Base-by-base conservation (phyloP, 169 alveolate species). In the Amoebophrya sp. region DNA sequence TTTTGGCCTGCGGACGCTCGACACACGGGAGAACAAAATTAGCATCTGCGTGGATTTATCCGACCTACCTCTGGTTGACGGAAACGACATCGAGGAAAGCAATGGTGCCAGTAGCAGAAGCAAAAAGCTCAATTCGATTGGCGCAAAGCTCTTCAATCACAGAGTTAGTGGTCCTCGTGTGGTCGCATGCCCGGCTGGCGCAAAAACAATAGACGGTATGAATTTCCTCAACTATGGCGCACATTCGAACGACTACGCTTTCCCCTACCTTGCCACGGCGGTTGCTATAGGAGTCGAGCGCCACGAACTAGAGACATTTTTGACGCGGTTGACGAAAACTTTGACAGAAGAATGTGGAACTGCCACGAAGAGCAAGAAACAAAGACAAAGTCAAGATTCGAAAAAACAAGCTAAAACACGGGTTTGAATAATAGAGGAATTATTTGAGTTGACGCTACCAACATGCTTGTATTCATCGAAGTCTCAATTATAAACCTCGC, bases 41-140 rank as follows among this genome's bases (percentile, higher is more conserved):
- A 53, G 89, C 92, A 47, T 54, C 53, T 76, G 89, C 40, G 41
- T 90, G 39, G 92, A 90, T 36, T 41, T 90, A 10, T 90, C 92
- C 0, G 65, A 47, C 65, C 29, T 47, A 6, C 65, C 65, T 6
- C 29, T 6, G 18, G 65, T 6, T 12, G 65, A 47, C 18, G 65
- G 65, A 6, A 18, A 6, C 29, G 18, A 12, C 6, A 18, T 47
- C 65, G 65, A 6, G 18, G 65, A 47, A 47, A 18, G 29, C 6
- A 18, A 47, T 6, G 18, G 18, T 6, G 18, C 6, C 29, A 6
- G 65, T 18, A 47, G 18, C 29, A 6, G 65, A 6, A 47, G 18
- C 29, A 6, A 47, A 18, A 18, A 12, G 29, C 65, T 47, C 29
- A 47, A 47, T 47, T 47, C 65, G 29, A 47, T 47, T 18, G 65